Percentiles rank a stretch among this genome's conserved stretches.
Conservation (phyloP, 768 basidiomycete genomes). For the Clitopilus passeckerianus region DNA sequence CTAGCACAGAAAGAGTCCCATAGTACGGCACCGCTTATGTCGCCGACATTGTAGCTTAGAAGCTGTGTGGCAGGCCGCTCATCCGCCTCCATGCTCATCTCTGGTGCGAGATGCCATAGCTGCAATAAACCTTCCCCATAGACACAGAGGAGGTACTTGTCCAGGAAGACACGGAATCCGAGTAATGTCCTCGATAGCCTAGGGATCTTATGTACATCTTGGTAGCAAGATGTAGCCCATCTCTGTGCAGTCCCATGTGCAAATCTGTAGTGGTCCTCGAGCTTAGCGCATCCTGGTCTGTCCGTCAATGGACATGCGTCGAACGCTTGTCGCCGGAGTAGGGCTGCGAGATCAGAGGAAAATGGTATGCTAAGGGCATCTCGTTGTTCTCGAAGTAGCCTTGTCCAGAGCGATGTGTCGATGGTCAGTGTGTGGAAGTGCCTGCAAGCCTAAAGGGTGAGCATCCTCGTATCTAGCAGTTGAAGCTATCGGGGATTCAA, state of each 20-base stretch:
- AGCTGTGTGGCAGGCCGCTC: slow-evolving; percentile 16
- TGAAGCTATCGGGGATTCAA: background rate
- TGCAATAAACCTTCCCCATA: slow-evolving; percentile 36
- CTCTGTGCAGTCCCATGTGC: slow-evolving; percentile 5
- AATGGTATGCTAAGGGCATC: background rate
- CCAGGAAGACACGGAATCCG: slow-evolving; percentile 34
- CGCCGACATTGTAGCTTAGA: slow-evolving; percentile 12
- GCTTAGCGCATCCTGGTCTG: background rate
- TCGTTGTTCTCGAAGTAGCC: background rate
- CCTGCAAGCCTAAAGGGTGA: slow-evolving; percentile 1
- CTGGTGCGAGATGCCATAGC: slow-evolving; percentile 32
- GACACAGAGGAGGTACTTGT: slow-evolving; percentile 43
- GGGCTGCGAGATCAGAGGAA: background rate
- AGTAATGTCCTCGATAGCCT: slow-evolving; percentile 17
- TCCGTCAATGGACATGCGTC: background rate
- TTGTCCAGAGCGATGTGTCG: background rate
- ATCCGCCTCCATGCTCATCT: slow-evolving; percentile 8
- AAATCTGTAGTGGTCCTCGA: slow-evolving; percentile 4
- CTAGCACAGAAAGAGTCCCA: slow-evolving; percentile 8
- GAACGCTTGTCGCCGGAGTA: background rate
- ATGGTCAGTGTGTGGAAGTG: background rate
- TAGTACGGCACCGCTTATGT: background rate
- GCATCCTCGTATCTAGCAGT: background rate
- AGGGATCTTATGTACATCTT: slow-evolving; percentile 2
- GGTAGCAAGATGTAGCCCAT: slow-evolving; percentile 10